These are phyloP conservation scores for Sugiyamaella valdiviana DNA, from an alignment of 805 yeast species.

Conservation along the genomic window DNA sequence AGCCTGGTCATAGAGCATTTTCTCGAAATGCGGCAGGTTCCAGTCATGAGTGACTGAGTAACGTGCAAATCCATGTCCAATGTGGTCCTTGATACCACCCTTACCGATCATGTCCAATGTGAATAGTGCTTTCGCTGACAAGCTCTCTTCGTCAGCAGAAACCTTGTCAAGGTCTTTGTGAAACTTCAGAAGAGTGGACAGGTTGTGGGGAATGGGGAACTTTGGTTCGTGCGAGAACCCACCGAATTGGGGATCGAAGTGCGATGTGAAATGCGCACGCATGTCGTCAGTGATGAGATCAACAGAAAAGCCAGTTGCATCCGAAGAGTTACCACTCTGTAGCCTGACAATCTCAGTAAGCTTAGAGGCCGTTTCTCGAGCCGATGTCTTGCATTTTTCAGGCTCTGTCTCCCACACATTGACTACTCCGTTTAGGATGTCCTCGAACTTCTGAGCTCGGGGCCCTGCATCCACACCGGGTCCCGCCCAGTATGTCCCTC, in stretches of 20 bases:
- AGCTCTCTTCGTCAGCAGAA: constrained; percentile 11
- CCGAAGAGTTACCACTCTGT: constrained; percentile 20
- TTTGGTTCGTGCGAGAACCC: constrained; percentile 35
- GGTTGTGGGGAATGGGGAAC: constrained; percentile 31
- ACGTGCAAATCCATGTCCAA: constrained; percentile 34
- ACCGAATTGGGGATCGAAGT: constrained; percentile 27
- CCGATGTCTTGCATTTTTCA: constrained; percentile 26
- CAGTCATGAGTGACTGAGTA: constrained; percentile 36
- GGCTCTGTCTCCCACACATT: constrained; percentile 29
- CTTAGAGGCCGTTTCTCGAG: constrained; percentile 20
- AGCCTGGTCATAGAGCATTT: constrained; percentile 36
- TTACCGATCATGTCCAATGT: constrained; percentile 28
- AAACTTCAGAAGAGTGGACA: constrained; percentile 24
- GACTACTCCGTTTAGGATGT: constrained; percentile 27
- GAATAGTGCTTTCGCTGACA: constrained; percentile 17
- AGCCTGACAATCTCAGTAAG: constrained; percentile 23
- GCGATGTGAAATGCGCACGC: constrained; percentile 22
- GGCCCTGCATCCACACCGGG: constrained; percentile 21
- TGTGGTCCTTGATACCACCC: constrained; percentile 36
- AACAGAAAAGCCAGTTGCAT: constrained; percentile 4
- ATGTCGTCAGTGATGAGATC: constrained; percentile 18
- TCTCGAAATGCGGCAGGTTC: constrained; percentile 37
- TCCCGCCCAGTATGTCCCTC: constrained; percentile 37
- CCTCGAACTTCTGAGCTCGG: constrained; percentile 23
- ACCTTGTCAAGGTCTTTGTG: constrained; percentile 12